Conservation (phyloP, 148 eudicot species). For the Spergularia bocconei region DNA sequence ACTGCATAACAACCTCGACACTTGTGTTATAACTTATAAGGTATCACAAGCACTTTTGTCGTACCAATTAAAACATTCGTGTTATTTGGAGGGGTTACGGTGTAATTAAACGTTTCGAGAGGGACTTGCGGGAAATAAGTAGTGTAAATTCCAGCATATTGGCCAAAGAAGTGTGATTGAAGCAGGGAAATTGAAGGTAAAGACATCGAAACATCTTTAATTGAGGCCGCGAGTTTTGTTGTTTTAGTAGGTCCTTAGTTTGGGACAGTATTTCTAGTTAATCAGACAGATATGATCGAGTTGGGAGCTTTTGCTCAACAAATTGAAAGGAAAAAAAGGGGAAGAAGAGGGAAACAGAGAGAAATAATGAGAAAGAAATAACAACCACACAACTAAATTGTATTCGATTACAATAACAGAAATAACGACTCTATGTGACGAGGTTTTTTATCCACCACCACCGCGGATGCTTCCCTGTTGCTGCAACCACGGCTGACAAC, state of each 20-base stretch:
- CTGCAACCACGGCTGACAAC: no score
- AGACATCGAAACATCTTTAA: constrained; percentile 58
- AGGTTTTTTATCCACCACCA: no score
- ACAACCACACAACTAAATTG: no score
- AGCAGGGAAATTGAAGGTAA: constrained; percentile 53
- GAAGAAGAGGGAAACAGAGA: no score
- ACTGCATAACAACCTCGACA: constrained; percentile 66
- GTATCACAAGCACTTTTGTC: constrained; percentile 46
- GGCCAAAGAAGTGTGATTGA: constrained; percentile 36
- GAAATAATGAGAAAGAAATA: no score
- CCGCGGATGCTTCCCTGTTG: no score
- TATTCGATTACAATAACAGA: no score
- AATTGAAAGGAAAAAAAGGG: no score
- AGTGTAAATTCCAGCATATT: constrained; percentile 36
- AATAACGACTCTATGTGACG: no score
- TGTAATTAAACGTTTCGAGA: constrained; percentile 43
- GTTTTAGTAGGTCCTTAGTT: constrained; percentile 48
- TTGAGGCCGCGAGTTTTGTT: constrained; percentile 50
- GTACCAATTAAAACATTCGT: constrained; percentile 48
- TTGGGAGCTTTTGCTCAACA: no score
- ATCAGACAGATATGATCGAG: no score
- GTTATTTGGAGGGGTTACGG: constrained; percentile 58
- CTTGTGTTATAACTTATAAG: constrained; percentile 57
- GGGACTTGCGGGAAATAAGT: constrained; percentile 52
- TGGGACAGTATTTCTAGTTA: no score